Evolutionary conservation across 306 rosid species (phyloP).

Genomic region (Erythrophleum fordii): DNA sequence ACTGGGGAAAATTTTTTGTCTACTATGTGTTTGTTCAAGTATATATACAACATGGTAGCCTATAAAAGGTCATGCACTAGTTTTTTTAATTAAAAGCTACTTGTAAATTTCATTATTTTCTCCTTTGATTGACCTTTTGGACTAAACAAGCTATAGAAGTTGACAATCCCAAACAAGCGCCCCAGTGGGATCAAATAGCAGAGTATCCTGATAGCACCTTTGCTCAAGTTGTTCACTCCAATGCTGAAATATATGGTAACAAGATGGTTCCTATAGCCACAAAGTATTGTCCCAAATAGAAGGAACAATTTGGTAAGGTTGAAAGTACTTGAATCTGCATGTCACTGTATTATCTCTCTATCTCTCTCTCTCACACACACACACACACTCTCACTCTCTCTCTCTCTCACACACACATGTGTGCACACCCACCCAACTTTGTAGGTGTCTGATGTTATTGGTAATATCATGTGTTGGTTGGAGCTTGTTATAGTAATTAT

Average conservation of each 20-base stretch:
- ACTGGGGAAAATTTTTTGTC: too few species aligned
- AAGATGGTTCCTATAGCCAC: constrained; percentile 45
- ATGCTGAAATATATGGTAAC: constrained; percentile 53
- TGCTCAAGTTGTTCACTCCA: constrained; percentile 78
- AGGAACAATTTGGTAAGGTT: constrained; percentile 60
- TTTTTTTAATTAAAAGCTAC: constrained; percentile 31
- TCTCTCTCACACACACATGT: background rate
- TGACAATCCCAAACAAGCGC: constrained; percentile 66
- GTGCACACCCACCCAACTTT: background rate
- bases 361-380: too few species aligned
- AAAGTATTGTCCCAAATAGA: constrained; percentile 48
- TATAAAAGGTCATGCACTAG: constrained; percentile 13
- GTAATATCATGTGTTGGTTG: constrained; percentile 24
- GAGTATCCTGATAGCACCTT: constrained; percentile 77
- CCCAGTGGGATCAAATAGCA: constrained; percentile 56
- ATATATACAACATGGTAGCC: background rate
- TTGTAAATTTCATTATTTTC: constrained; percentile 33
- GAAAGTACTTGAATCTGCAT: constrained; percentile 6
- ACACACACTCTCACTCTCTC: too few species aligned
- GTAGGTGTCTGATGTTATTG: background rate
- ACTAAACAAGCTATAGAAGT: constrained; percentile 78
- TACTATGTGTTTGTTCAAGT: background rate
- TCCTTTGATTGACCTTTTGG: constrained; percentile 82
- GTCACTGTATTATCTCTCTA: background rate
- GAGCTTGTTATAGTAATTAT: constrained; percentile 19